Evolutionary conservation across 2,329 filamentous ascomycete genomes (phyloP).

Genomic region (Fusarium nygamai): DNA sequence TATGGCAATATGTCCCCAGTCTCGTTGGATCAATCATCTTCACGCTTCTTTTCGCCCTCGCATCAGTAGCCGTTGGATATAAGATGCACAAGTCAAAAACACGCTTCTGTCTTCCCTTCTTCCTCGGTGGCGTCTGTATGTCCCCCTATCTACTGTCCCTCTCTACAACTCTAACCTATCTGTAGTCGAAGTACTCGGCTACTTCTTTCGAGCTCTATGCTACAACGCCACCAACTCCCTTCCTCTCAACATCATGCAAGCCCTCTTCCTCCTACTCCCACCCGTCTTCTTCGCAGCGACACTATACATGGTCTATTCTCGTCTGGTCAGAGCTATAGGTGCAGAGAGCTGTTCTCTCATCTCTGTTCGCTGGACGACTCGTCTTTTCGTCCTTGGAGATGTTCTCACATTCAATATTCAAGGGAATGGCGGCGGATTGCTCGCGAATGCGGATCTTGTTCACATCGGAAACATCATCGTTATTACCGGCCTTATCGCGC

Average conservation of each 20-base stretch:
- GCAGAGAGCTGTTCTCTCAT: conserved; percentile 10
- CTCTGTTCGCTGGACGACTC: conserved; percentile 15
- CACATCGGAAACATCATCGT: conserved; percentile 15
- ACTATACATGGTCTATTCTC: conserved; percentile 29
- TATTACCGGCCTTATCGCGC: neutral
- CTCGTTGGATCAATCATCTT: conserved; percentile 57
- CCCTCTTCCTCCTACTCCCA: conserved; percentile 11
- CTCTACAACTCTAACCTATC: neutral
- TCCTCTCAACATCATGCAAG: conserved; percentile 27
- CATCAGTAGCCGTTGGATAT: conserved; percentile 53
- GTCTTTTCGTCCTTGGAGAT: conserved; percentile 21
- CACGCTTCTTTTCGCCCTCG: conserved; percentile 53
- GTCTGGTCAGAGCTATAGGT: neutral
- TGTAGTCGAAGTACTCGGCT: conserved; percentile 19
- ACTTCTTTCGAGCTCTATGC: conserved; percentile 18
- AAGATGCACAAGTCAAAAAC: conserved; percentile 54
- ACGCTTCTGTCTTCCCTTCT: conserved; percentile 60
- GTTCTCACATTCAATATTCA: conserved; percentile 26
- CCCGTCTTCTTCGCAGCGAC: conserved; percentile 33
- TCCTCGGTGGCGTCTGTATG: conserved; percentile 58
- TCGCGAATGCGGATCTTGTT: neutral
- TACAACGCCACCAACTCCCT: conserved; percentile 15
- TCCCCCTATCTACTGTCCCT: rapidly evolving
- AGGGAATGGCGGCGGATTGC: conserved; percentile 1
- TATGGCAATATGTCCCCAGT: conserved; percentile 52